Conservation (phyloP, 2,329 filamentous ascomycete genomes). For the Cadophora malorum region DNA sequence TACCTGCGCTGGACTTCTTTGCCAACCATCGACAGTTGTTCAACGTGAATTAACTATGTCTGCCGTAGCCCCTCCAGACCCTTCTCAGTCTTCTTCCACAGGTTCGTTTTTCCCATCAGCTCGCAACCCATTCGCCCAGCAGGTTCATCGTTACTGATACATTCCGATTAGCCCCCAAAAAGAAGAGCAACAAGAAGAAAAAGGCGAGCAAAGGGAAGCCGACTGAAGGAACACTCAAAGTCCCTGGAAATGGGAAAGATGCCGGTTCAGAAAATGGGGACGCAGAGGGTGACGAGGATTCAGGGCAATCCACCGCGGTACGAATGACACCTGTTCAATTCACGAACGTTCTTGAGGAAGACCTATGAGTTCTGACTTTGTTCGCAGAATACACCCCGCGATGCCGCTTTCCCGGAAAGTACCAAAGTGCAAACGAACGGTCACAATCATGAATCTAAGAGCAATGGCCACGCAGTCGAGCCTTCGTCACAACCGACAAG, state of each 20-base stretch:
- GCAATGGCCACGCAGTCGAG: slow-evolving; percentile 38
- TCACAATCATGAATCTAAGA: slow-evolving; percentile 35
- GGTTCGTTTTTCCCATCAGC: slow-evolving; percentile 37
- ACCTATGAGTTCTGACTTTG: slow-evolving; percentile 37
- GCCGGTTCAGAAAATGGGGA: slow-evolving; percentile 49
- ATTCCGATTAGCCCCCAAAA: slow-evolving; percentile 51
- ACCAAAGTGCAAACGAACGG: slow-evolving; percentile 41
- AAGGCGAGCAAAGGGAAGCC: slow-evolving; percentile 51
- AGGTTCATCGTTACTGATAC: slow-evolving; percentile 36
- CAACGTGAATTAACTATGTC: slow-evolving; percentile 39
- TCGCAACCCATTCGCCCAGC: not conserved
- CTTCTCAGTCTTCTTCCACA: slow-evolving; percentile 40
- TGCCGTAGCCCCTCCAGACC: slow-evolving; percentile 42
- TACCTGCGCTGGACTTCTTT: slow-evolving; percentile 8
- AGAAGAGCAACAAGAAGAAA: slow-evolving; percentile 65
- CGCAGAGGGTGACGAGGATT: slow-evolving; percentile 52
- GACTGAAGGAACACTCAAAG: slow-evolving; percentile 46
- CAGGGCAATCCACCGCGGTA: slow-evolving; percentile 43
- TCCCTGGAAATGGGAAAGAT: slow-evolving; percentile 44
- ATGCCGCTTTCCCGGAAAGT: slow-evolving; percentile 37
- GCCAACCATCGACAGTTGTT: slow-evolving; percentile 4
- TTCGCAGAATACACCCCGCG: slow-evolving; percentile 41
- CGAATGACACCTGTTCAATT: slow-evolving; percentile 46
- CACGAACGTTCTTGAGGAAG: slow-evolving; percentile 21
- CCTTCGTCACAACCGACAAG: slow-evolving; percentile 23